Conservation (phyloP, 305 asterid species). For the Fraxinus albicans region DNA sequence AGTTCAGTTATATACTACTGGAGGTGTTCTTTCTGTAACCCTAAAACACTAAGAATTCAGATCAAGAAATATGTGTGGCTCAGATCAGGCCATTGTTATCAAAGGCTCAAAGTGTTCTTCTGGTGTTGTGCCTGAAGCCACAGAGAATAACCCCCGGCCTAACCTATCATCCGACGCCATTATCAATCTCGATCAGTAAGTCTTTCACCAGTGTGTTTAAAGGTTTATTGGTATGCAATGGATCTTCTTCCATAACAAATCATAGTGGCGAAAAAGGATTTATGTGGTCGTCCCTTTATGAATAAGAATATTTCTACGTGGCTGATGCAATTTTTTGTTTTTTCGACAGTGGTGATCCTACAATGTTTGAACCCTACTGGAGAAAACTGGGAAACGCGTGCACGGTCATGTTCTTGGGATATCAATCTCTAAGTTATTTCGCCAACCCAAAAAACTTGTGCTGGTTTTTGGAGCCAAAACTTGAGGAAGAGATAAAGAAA, state of each 20-base stretch:
- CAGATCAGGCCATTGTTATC: slow-evolving; percentile 24
- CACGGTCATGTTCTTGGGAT: slow-evolving; percentile 33
- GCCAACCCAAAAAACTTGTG: slow-evolving; percentile 43
- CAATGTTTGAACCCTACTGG: slow-evolving; percentile 70
- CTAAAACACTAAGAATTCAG: neutral
- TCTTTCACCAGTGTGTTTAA: neutral
- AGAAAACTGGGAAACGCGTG: slow-evolving; percentile 35
- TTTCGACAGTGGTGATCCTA: slow-evolving; percentile 64
- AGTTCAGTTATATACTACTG: neutral
- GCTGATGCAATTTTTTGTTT: neutral
- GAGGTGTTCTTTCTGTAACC: neutral
- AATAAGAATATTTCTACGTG: neutral
- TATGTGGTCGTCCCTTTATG: neutral
- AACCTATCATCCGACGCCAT: slow-evolving; percentile 21
- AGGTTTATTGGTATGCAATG: too few species aligned
- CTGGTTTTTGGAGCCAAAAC: slow-evolving; percentile 72
- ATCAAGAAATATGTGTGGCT: slow-evolving; percentile 44
- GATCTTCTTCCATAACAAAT: too few species aligned
- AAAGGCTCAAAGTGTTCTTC: slow-evolving; percentile 18
- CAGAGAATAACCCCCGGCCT: neutral
- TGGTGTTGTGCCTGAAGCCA: slow-evolving; percentile 13
- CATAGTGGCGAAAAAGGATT: neutral
- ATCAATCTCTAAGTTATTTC: slow-evolving; percentile 65
- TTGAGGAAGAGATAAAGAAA: slow-evolving; percentile 49
- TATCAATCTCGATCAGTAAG: slow-evolving; percentile 71